A percentile compares a stretch with the other conserved stretches of the same genome.
phyloP scores from a whole-genome alignment of 164 flowering plant species.

The Stephania cephalantha region DNA sequence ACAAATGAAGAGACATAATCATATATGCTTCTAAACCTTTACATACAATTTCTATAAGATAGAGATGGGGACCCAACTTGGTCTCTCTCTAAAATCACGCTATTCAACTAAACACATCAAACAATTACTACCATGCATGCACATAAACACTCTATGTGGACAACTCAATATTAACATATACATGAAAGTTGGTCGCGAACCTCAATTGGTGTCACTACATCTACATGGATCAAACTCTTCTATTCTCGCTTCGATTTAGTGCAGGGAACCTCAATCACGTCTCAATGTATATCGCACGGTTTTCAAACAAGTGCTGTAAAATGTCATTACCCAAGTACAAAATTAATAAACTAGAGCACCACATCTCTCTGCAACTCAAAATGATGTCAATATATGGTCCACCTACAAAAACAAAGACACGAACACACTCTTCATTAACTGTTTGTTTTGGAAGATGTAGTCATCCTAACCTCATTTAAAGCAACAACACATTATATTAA shows the following conservation, averaged over 20 bases:
- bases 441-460: conserved; percentile 34
- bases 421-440: conserved; percentile 16
- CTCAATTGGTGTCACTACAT: too few relatives aligned
- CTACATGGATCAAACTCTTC: too few relatives aligned
- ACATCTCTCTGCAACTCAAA: conserved; percentile 2
- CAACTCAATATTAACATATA: too few relatives aligned
- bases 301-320: too few relatives aligned
- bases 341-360: too few relatives aligned
- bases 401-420: conserved; percentile 8
- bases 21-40: conserved; percentile 39
- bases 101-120: conserved; percentile 23
- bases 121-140: conserved; percentile 5
- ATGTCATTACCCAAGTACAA: neutral
- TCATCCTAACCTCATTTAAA: conserved; percentile 24
- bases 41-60: conserved; percentile 23
- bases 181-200: too few relatives aligned
- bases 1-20: conserved; percentile 44
- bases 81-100: conserved; percentile 6
- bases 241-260: too few relatives aligned
- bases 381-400: conserved; percentile 25
- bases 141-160: neutral
- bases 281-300: too few relatives aligned
- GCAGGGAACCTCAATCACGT: too few relatives aligned
- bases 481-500: conserved; percentile 15
- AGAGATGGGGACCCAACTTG: conserved; percentile 20